Base-by-base conservation (phyloP, 805 yeast species). In the Starmera caribaea region DNA sequence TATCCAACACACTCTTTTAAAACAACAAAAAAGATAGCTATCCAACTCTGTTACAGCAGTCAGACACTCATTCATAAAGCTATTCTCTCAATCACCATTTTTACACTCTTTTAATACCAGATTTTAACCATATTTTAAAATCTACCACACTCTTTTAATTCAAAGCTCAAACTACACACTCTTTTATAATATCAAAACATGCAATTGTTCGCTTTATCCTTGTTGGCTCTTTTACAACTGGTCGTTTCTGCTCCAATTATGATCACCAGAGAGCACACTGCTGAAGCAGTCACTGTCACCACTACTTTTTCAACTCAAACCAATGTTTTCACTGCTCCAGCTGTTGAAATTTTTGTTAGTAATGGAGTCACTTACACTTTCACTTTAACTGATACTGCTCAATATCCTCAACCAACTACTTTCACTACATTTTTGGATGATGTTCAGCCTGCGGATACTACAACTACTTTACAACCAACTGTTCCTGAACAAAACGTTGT, bases 221-320 rank as follows among this genome's bases (percentile, higher is more conserved):
- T 42, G 12, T 21, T 48, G 24, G 35, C 50, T 12, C 34, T 47
- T 24, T 55, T 57, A 29, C 50, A 57, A 29, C 62, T 57, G 13
- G 38, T 55, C 9, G 39, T 55, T 12, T 42, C 59, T n/a, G 66
- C 64, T 37, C 66, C 67, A 39, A 57, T 58, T 36, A 42, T 72
- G 21, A 61, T 76, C 40, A 76, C 82, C 15, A 63, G 80, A 53
- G 58, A 59, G 31, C 78, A 73, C 50, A 74, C 81, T 15, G 81
- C 82, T 14, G 62, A 57, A 8, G 67, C 80, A 4, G 73, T 73
- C 30, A 73, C 77, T 4, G 59, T 60, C 16, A 63, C 68, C 4
- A 61, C 61, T 39, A 55, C 63, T 24, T 65, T 64, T 47, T 58
- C 72, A 21, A 65, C 71, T 6, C 52, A 61, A 9, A 64, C 69